A percentile compares a stretch with the other conserved stretches of the same genome.
Evolutionary conservation across 129 eudicot species (phyloP).

Genomic region (Centella asiatica): DNA sequence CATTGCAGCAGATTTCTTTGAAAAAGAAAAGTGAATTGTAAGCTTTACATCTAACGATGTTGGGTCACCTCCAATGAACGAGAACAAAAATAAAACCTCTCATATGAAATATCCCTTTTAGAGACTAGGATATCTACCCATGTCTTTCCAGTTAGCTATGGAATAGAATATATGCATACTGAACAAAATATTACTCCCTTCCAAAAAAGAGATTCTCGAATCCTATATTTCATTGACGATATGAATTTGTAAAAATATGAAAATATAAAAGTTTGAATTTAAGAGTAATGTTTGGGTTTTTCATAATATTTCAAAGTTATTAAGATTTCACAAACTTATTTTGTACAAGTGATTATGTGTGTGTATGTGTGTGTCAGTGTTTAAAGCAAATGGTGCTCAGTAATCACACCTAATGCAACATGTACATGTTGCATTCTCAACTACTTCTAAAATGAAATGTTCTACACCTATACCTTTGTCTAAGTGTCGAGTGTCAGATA

Average conservation of each 20-base stretch:
- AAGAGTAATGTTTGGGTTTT: too few species aligned
- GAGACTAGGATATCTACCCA: not conserved
- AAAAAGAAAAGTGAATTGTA: too few species aligned
- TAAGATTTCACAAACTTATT: too few species aligned
- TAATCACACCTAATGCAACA: not conserved
- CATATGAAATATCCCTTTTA: not conserved
- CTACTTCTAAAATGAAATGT: not conserved
- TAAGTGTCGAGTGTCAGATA: not conserved
- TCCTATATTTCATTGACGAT: too few species aligned
- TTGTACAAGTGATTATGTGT: too few species aligned
- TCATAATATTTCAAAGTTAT: too few species aligned
- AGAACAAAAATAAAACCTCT: not conserved
- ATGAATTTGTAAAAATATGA: too few species aligned
- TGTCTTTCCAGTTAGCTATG: not conserved
- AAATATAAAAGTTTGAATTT: too few species aligned
- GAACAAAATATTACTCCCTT: too few species aligned
- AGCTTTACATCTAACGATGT: not conserved
- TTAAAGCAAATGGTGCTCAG: not conserved
- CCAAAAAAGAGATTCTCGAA: too few species aligned
- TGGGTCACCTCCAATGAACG: not conserved
- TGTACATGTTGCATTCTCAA: not conserved
- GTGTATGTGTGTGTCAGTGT: too few species aligned
- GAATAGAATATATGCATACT: constrained; percentile 2
- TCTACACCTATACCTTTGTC: not conserved
- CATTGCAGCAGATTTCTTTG: too few species aligned